phyloP scores from a whole-genome alignment of 2,329 filamentous ascomycete species.

The Neurospora sp. region DNA sequence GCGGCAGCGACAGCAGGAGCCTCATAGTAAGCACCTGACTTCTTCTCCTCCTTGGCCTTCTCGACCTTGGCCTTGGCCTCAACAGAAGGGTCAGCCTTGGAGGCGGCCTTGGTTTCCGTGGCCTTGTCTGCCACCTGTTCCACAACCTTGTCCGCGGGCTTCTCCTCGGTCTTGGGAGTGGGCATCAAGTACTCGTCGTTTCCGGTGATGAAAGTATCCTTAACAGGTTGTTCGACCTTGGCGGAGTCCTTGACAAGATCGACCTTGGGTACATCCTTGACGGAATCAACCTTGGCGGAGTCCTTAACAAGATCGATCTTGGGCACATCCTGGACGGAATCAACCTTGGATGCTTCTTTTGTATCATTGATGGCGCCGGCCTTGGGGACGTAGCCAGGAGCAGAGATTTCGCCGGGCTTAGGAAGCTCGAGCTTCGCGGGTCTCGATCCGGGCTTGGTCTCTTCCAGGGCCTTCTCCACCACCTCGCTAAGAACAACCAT shows the following conservation, averaged over 20 bases:
- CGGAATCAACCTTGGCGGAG: not conserved
- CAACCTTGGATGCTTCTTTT: conserved; percentile 8
- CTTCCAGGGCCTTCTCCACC: conserved; percentile 68
- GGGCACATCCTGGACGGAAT: conserved; percentile 8
- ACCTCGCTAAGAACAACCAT: conserved; percentile 57
- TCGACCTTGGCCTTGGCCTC: conserved; percentile 1
- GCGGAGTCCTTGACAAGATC: conserved; percentile 1
- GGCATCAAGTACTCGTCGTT: conserved; percentile 18
- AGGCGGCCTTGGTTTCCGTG: conserved; percentile 4
- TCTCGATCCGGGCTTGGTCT: conserved; percentile 70
- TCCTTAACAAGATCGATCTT: not conserved
- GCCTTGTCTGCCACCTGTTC: conserved; percentile 22
- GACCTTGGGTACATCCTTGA: not conserved
- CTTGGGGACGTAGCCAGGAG: conserved; percentile 2
- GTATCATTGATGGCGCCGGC: not conserved
- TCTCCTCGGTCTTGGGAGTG: conserved; percentile 2
- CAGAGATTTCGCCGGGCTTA: conserved; percentile 48
- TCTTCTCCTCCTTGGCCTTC: conserved; percentile 11
- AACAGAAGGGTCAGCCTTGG: not conserved
- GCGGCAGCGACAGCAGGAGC: conserved; percentile 8
- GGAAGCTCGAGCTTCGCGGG: conserved; percentile 60
- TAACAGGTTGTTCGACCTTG: not conserved
- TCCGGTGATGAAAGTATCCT: conserved; percentile 4
- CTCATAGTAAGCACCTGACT: conserved; percentile 12
- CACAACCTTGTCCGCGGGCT: conserved; percentile 22